Base-by-base conservation (phyloP, 352 stramenopile genomes). In the Phytopythium ostracodes region DNA sequence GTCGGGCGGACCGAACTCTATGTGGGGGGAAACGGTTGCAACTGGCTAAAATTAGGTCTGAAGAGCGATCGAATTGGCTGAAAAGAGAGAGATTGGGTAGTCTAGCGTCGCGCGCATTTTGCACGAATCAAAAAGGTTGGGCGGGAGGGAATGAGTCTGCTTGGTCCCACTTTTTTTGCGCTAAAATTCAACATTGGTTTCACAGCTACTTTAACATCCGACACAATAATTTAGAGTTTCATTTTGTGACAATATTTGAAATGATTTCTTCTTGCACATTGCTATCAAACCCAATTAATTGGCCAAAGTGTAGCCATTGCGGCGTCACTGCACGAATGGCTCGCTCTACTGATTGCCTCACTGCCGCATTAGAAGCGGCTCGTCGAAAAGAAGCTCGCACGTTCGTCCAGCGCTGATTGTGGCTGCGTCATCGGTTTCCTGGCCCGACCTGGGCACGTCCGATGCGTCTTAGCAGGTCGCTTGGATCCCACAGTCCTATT, bases 101-200 rank as follows among this genome's bases (percentile, higher is more conserved):
- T 56, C n/a, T 14, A 56, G 29, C 12, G 24, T 44, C 10, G 17
- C 24, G n/a, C 44, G 44, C n/a, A 51, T 31, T 53, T 53, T 53
- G 5, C 5, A 7, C 47, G 47, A 53, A 53, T 53, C 47, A 53
- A 8, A 53, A 4, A 8, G 43, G 4, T 17, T 11, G 2, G 20
- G 20, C 18, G 20, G 42, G 42, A 47, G 42, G 25, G 12, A 18
- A 8, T 47, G 17, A 47, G 15, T 11, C 15, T 18, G 9, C 42
- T 10, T 24, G 6, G n/a, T 50, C 43, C 43, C 43, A 50, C n/a
- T 38, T 17, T 25, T n/a, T 49, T 24, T 24, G 24, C 44, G n/a
- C 14, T 31, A n/a, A 59, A 24, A 49, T 49, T 49, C 35, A 46
- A 59, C 25, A 35, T 54, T 38, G 25, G 46, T 53, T 53, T 53